Conservation (phyloP, 2,329 filamentous ascomycete genomes). For the Botryosphaeria agaves region DNA sequence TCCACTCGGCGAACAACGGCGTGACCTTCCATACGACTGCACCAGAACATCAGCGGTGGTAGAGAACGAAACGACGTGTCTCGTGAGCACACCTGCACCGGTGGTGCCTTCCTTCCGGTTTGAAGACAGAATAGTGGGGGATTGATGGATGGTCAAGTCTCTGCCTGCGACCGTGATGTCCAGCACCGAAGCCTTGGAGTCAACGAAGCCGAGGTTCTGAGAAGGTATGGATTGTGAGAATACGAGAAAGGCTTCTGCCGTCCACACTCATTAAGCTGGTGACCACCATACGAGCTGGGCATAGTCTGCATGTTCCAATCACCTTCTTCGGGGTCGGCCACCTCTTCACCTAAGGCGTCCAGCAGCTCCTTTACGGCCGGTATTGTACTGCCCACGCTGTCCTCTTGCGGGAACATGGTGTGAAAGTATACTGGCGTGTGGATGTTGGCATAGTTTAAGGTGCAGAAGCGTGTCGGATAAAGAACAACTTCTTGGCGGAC, state of each 20-base stretch:
- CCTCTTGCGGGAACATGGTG: no score
- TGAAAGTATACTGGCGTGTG: no score
- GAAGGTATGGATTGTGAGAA: slow-evolving; percentile 63
- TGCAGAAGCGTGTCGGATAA: no score
- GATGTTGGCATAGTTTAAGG: no score
- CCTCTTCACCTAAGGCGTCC: slow-evolving; percentile 23
- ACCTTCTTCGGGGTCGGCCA: slow-evolving; percentile 38
- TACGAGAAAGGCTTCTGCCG: slow-evolving; percentile 67
- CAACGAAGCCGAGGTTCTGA: slow-evolving; percentile 70
- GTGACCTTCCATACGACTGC: slow-evolving; percentile 84
- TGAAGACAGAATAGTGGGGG: slow-evolving; percentile 64
- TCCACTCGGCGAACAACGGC: slow-evolving; percentile 66
- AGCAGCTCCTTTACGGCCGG: slow-evolving; percentile 14
- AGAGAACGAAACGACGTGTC: slow-evolving; percentile 5
- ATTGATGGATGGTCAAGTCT: slow-evolving; percentile 67
- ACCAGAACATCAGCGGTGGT: slow-evolving; percentile 6
- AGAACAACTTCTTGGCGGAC: no score
- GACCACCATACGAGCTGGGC: slow-evolving; percentile 4
- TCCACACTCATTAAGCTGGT: not conserved
- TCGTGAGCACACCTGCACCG: slow-evolving; percentile 48
- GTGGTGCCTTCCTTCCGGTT: slow-evolving; percentile 57
- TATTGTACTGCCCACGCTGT: no score
- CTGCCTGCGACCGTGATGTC: slow-evolving; percentile 49
- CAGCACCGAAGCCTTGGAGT: slow-evolving; percentile 47
- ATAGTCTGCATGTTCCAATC: slow-evolving; percentile 7